These are phyloP conservation scores for Aspergillus persii DNA, from an alignment of 2,329 filamentous ascomycete species.

Conservation along the genomic window DNA sequence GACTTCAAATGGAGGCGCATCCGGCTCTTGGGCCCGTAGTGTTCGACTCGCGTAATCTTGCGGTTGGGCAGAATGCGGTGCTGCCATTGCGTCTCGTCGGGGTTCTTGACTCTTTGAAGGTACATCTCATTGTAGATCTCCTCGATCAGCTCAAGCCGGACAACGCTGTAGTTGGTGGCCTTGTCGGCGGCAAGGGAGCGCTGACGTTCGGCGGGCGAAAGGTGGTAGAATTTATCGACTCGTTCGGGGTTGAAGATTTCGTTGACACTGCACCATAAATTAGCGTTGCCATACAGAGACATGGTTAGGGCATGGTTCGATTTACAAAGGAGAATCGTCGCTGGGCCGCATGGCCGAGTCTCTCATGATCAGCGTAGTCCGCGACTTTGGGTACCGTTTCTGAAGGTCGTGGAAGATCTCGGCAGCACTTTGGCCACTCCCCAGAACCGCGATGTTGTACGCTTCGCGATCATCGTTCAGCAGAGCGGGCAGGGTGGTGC, in stretches of 20 bases:
- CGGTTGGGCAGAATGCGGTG: constrained; percentile 74
- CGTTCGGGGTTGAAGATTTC: constrained; percentile 91
- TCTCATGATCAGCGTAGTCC: constrained; percentile 76
- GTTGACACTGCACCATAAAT: constrained; percentile 69
- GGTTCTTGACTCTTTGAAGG: constrained; percentile 70
- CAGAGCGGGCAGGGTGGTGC: constrained; percentile 41
- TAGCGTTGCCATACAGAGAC: constrained; percentile 2
- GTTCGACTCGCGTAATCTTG: constrained; percentile 61
- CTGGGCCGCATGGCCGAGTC: constrained; percentile 81
- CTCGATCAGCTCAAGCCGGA: constrained; percentile 86
- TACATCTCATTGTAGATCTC: constrained; percentile 85
- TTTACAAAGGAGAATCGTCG: constrained; percentile 93
- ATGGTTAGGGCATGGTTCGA: background rate
- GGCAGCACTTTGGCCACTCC: constrained; percentile 86
- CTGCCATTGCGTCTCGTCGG: constrained; percentile 72
- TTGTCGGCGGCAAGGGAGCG: constrained; percentile 66
- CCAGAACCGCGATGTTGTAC: constrained; percentile 79
- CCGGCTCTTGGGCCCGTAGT: constrained; percentile 49
- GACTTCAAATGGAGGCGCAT: constrained; percentile 62
- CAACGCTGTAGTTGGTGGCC: constrained; percentile 91
- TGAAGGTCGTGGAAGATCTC: constrained; percentile 94
- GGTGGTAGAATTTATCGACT: constrained; percentile 72
- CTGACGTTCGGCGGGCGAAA: constrained; percentile 61
- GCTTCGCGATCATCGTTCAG: constrained; percentile 39
- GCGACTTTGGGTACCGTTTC: constrained; percentile 74